A percentile compares a stretch with the other conserved stretches of the same genome.
phyloP scores from a whole-genome alignment of 2,329 filamentous ascomycete species.

The Torrubiellomyces zombiae region DNA sequence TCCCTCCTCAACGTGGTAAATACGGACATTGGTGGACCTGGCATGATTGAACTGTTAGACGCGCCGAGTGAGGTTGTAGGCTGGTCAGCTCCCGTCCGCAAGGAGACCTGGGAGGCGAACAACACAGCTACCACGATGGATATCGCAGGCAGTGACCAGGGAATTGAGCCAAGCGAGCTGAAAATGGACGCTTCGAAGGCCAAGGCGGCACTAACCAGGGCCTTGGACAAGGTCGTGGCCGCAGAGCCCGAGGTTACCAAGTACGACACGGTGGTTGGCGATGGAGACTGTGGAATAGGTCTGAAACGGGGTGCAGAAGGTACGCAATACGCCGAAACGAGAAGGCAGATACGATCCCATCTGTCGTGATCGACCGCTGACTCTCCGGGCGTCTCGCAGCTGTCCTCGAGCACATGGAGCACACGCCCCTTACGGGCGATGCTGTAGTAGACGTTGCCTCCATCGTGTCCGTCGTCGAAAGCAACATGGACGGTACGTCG shows the following conservation, averaged over 20 bases:
- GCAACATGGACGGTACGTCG: conserved; percentile 44
- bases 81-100: conserved; percentile 48
- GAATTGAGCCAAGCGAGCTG: conserved; percentile 28
- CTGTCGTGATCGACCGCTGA: too few species aligned
- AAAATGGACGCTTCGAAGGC: conserved; percentile 34
- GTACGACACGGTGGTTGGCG: conserved; percentile 71
- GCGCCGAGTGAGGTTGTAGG: conserved; percentile 51
- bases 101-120: conserved; percentile 45
- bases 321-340: conserved; percentile 13
- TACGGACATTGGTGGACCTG: conserved; percentile 38
- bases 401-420: conserved; percentile 30
- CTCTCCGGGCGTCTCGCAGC: conserved; percentile 22
- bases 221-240: conserved; percentile 42
- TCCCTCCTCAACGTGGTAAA: conserved; percentile 48
- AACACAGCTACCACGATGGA: conserved; percentile 30
- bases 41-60: conserved; percentile 55
- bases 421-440: conserved; percentile 30
- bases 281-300: conserved; percentile 79
- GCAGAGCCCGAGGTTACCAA: conserved; percentile 56
- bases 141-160: conserved; percentile 13
- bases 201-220: conserved; percentile 35
- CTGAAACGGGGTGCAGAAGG: conserved; percentile 75
- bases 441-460: conserved; percentile 33
- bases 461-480: conserved; percentile 38
- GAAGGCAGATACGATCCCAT: too few species aligned